Percentiles rank a stretch among this genome's conserved stretches.
Conservation (phyloP, 306 rosid genomes). For the Lupinus albus region DNA sequence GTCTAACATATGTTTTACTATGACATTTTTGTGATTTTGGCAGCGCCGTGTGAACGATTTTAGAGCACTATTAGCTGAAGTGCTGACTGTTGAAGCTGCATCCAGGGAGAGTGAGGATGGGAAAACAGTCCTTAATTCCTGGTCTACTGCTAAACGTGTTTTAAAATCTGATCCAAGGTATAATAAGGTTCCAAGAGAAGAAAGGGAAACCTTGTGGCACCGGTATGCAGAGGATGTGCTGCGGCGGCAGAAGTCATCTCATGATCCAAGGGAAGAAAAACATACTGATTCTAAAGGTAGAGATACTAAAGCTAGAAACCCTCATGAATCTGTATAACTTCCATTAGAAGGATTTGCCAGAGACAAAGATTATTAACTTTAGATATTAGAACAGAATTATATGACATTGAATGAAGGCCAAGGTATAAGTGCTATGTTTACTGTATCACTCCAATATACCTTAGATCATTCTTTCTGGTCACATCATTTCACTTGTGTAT, state of each 20-base stretch:
- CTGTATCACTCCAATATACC: conserved; percentile 20
- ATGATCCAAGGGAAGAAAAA: conserved; percentile 66
- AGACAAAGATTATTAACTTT: conserved; percentile 29
- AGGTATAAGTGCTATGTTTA: conserved; percentile 25
- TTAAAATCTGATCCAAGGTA: conserved; percentile 78
- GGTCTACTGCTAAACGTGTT: conserved; percentile 83
- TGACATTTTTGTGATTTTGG: conserved; percentile 42
- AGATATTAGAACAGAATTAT: conserved; percentile 27
- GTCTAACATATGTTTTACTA: conserved; percentile 25
- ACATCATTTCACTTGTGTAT: conserved; percentile 4
- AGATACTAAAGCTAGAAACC: conserved; percentile 58
- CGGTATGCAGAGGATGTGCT: conserved; percentile 67
- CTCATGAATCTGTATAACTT: conserved; percentile 53
- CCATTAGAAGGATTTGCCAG: conserved; percentile 42
- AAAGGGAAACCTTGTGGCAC: conserved; percentile 83
- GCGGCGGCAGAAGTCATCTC: conserved; percentile 64
- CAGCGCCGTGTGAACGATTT: conserved; percentile 84
- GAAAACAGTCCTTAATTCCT: conserved; percentile 76
- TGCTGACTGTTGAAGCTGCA: conserved; percentile 67
- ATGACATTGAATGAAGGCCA: conserved; percentile 3
- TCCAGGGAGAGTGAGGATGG: conserved; percentile 70
- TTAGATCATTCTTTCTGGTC: neutral
- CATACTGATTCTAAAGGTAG: conserved; percentile 54
- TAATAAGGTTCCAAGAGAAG: conserved; percentile 74
- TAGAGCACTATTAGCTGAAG: conserved; percentile 70